Evolutionary conservation across 1,284 basidiomycete species (phyloP).

Genomic region (Tilletia walkeri): DNA sequence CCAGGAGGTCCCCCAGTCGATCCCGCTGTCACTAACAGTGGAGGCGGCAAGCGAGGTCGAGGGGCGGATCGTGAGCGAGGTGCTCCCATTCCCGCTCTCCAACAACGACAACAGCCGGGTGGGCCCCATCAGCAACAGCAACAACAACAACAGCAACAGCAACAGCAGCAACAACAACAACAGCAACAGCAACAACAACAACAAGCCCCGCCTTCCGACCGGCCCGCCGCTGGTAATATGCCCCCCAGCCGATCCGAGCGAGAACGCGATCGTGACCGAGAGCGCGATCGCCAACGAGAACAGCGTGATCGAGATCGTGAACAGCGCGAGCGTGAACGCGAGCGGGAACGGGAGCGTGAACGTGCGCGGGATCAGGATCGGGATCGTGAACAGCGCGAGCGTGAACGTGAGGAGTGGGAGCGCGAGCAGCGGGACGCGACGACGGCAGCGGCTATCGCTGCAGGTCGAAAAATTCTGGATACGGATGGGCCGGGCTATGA

Average conservation of each 20-base stretch:
- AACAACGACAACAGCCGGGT: background rate
- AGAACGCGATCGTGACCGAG: constrained; percentile 48
- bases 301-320: constrained; percentile 43
- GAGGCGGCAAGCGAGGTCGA: constrained; percentile 2
- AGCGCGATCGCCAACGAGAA: constrained; percentile 42
- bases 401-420: constrained; percentile 32
- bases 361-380: background rate
- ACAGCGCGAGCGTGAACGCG: constrained; percentile 30
- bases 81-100: background rate
- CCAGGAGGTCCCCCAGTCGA: constrained; percentile 4
- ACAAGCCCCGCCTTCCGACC: background rate
- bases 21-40: background rate
- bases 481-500: background rate
- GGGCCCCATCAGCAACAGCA: no score
- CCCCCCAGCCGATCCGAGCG: background rate
- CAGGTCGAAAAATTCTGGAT: background rate
- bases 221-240: background rate
- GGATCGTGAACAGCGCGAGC: constrained; percentile 24
- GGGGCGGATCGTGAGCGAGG: background rate
- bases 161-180: no score
- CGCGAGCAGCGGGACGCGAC: constrained; percentile 13
- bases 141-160: no score
- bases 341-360: constrained; percentile 40
- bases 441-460: background rate
- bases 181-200: no score